Conservation (phyloP, 2,329 filamentous ascomycete species). For the Claviceps monticola region DNA sequence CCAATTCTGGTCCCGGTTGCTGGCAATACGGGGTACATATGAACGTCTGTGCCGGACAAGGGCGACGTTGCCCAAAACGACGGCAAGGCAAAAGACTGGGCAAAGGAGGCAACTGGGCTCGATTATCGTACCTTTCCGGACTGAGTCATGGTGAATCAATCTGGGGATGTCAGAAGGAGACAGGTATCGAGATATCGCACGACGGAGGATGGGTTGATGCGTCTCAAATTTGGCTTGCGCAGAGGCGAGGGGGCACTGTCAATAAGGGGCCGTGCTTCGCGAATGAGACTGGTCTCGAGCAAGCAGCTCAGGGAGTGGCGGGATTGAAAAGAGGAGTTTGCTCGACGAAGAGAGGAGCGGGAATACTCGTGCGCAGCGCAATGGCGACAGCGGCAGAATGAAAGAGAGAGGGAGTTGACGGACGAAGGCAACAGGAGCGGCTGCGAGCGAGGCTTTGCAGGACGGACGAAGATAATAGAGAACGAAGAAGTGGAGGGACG, state of each 20-base stretch:
- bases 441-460: constrained; percentile 1
- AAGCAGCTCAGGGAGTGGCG: neutral
- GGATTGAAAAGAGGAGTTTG: neutral
- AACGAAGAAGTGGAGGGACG: constrained; percentile 6
- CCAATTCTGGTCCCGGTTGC: neutral
- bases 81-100: neutral
- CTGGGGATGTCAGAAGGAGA: neutral
- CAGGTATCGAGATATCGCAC: constrained; percentile 5
- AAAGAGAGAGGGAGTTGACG: neutral
- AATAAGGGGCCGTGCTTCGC: constrained; percentile 3
- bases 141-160: constrained; percentile 18
- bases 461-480: constrained; percentile 7
- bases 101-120: neutral
- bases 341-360: neutral
- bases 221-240: constrained; percentile 10
- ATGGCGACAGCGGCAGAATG: constrained; percentile 1
- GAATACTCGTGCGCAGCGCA: neutral
- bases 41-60: neutral
- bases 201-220: constrained; percentile 1
- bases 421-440: constrained; percentile 2
- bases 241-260: neutral
- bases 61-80: neutral
- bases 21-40: neutral
- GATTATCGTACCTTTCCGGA: constrained; percentile 20
- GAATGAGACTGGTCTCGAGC: neutral